Percentiles rank a stretch among this genome's conserved stretches.
Evolutionary conservation across 768 basidiomycete genomes (phyloP).

Genomic region (Amanita molliuscula): DNA sequence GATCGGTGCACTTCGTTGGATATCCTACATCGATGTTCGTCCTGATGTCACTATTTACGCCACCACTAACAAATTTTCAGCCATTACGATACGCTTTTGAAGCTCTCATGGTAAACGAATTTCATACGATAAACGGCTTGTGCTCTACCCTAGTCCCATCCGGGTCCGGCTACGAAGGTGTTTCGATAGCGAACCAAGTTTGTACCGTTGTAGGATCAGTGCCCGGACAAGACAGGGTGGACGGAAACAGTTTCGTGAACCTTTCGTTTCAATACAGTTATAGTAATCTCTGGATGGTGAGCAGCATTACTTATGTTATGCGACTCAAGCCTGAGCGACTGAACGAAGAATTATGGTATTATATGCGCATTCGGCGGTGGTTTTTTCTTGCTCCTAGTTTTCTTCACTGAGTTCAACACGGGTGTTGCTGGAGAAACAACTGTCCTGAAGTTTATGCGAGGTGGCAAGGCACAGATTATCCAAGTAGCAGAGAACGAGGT

Average conservation of each 20-base stretch:
- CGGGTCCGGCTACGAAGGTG: conserved; percentile 50
- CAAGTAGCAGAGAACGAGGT: conserved; percentile 19
- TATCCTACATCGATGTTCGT: conserved; percentile 51
- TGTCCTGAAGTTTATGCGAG: conserved; percentile 60
- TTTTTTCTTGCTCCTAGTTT: conserved; percentile 46
- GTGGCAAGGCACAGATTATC: conserved; percentile 24
- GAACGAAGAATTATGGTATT: conserved; percentile 58
- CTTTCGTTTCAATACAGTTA: conserved; percentile 39
- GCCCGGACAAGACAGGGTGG: conserved; percentile 48
- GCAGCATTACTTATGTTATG: conserved; percentile 10
- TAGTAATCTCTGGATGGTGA: conserved; percentile 32
- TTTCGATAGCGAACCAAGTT: conserved; percentile 56
- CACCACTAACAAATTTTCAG: neutral
- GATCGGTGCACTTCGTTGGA: conserved; percentile 62
- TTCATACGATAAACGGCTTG: conserved; percentile 53
- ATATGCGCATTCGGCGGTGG: conserved; percentile 51
- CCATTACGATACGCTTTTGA: conserved; percentile 43
- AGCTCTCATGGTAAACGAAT: conserved; percentile 71
- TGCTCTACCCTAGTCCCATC: conserved; percentile 52
- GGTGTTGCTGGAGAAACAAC: conserved; percentile 23
- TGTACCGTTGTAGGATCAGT: conserved; percentile 63
- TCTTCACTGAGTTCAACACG: conserved; percentile 47
- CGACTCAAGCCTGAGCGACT: neutral
- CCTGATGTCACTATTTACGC: neutral
- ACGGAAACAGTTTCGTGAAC: conserved; percentile 42